Evolutionary conservation across 495 filamentous ascomycete species (phyloP), one percentile per base, ranked within the genome.

Genomic region (Schizothecium vesticola): DNA sequence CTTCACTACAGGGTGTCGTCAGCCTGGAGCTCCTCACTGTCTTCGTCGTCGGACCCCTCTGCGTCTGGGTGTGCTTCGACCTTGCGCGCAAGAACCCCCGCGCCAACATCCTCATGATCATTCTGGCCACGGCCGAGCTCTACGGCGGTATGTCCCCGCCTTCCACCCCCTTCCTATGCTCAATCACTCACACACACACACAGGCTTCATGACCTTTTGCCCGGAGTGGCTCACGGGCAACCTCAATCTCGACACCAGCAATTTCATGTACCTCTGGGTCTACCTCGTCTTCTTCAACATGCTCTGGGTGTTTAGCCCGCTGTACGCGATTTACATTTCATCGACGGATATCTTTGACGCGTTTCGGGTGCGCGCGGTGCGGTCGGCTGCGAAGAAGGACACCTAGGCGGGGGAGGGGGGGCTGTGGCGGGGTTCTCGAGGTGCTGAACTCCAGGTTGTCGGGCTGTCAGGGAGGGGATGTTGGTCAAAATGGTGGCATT

Each of bases 231-330:
- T 98, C 65, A 90, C 85, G 4, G 91, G 88, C 2, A 91, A 83
- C 67, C 77, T 86, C 68, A 92, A 92, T 77, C 83, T 98, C 71
- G 89, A 94, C 71, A 90, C 87, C 0, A 87, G 86, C 67, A 93
- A 96, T 72, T 90, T 86, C 69, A 93, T 97, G 84, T 97, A 94
- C 73, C 75, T 90, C 71, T 91, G 92, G 92, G 80, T 97, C 12
- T 97, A 97, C 74, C 79, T 98, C 64, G 82, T 91, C 71, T 96
- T 96, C 80, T 97, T 97, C 81, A 97, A 97, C 74, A 89, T 84
- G 61, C 83, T 97, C 19, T 97, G 94, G 94, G 93, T 97, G 26
- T 85, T 86, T 70, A 80, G 93, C 66, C 94, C 94, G 1, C 59
- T 89, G 12, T 97, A 92, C 84, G 84, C 93, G 25, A 78, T 96